A percentile compares a stretch with the other conserved stretches of the same genome.
Conservation (phyloP, 2,329 filamentous ascomycete genomes). For the Parafenestella ontariensis region DNA sequence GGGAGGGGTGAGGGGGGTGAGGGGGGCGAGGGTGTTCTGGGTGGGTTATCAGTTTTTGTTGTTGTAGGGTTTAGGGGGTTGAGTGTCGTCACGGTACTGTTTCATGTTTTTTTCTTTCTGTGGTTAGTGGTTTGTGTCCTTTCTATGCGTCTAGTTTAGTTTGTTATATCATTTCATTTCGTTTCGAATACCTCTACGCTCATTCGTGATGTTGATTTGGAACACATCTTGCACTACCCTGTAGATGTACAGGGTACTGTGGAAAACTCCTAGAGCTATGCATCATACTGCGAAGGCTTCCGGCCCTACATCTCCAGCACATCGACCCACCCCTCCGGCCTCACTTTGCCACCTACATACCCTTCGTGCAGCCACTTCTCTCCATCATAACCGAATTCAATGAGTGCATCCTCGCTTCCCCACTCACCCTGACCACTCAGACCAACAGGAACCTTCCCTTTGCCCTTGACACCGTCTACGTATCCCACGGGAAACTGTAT, state of each 20-base stretch:
- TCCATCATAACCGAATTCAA: conserved; percentile 61
- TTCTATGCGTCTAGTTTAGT: no score
- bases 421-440: conserved; percentile 64
- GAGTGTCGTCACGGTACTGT: neutral
- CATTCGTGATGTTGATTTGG: no score
- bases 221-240: neutral
- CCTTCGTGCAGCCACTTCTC: conserved; percentile 56
- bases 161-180: no score
- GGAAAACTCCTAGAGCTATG: neutral
- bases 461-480: conserved; percentile 58
- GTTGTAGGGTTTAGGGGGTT: neutral
- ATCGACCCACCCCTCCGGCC: conserved; percentile 50
- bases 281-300: neutral
- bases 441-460: conserved; percentile 64
- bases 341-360: conserved; percentile 42
- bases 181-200: no score
- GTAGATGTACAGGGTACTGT: neutral
- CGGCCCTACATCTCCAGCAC: conserved; percentile 31
- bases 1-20: no score
- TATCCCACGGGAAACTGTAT: conserved; percentile 80
- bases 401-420: conserved; percentile 60
- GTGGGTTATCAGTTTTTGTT: neutral
- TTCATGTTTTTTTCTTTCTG: no score
- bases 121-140: no score
- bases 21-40: neutral